Conservation (phyloP, 2,329 filamentous ascomycete species). For the Epicoccum sorghinum region DNA sequence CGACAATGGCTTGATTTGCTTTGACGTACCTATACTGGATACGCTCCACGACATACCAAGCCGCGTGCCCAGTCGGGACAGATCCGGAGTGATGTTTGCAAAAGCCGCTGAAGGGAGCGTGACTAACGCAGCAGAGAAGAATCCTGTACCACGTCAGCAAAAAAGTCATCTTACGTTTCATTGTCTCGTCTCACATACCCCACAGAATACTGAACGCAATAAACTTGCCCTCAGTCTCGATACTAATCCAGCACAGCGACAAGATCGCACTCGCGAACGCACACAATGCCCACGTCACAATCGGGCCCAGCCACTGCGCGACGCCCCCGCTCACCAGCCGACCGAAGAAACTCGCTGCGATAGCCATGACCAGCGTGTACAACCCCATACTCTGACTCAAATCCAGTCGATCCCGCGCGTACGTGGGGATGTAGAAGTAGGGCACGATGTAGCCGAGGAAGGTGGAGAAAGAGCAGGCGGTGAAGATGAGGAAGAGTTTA, state of each 20-base stretch:
- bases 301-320: slow-evolving; percentile 42
- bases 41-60: slow-evolving; percentile 48
- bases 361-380: slow-evolving; percentile 42
- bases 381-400: slow-evolving; percentile 36
- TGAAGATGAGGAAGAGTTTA: slow-evolving; percentile 44
- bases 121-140: slow-evolving; percentile 46
- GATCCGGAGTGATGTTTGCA: slow-evolving; percentile 45
- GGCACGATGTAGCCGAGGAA: slow-evolving; percentile 48
- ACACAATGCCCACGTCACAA: slow-evolving; percentile 44
- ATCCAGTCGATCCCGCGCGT: slow-evolving; percentile 38
- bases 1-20: too few species aligned
- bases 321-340: slow-evolving; percentile 36
- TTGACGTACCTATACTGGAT: slow-evolving; percentile 29
- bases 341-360: slow-evolving; percentile 46
- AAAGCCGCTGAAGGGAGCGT: slow-evolving; percentile 47
- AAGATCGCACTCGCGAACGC: slow-evolving; percentile 36
- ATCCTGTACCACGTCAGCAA: slow-evolving; percentile 28
- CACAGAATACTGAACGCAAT: slow-evolving; percentile 46
- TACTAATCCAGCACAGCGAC: slow-evolving; percentile 41
- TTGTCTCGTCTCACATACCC: slow-evolving; percentile 28
- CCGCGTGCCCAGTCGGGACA: slow-evolving; percentile 43
- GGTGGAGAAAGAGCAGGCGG: slow-evolving; percentile 39
- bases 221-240: slow-evolving; percentile 34
- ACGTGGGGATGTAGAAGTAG: slow-evolving; percentile 48
- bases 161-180: background rate